Evolutionary conservation across 208 protist genomes (phyloP).

Genomic region (Acanthamoeba castellanii): DNA sequence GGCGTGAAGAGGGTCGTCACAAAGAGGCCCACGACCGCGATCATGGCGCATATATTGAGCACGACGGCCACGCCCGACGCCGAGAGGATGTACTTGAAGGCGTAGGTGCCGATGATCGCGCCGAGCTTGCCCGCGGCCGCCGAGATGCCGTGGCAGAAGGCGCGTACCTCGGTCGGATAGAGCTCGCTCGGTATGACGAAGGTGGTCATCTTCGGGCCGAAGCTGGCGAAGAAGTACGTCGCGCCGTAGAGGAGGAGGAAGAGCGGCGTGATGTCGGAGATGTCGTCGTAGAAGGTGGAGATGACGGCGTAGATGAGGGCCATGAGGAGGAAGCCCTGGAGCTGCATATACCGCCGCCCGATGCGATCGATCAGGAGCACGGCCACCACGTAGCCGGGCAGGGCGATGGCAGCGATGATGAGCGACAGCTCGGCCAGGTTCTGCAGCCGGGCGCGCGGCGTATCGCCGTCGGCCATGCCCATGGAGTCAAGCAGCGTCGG

Average conservation of each 20-base stretch:
- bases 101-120: constrained; percentile 76
- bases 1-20: constrained; percentile 34
- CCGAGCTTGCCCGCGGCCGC: constrained; percentile 83
- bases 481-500: constrained; percentile 60
- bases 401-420: constrained; percentile 58
- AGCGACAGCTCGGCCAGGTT: constrained; percentile 71
- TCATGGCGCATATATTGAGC: constrained; percentile 42
- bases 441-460: constrained; percentile 54
- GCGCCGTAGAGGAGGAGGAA: constrained; percentile 80
- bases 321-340: constrained; percentile 76
- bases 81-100: constrained; percentile 73
- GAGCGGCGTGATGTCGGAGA: constrained; percentile 23
- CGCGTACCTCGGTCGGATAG: constrained; percentile 77
- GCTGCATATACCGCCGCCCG: constrained; percentile 58
- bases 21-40: constrained; percentile 47
- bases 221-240: constrained; percentile 87
- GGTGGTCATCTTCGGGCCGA: constrained; percentile 86
- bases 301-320: constrained; percentile 76
- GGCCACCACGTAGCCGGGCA: constrained; percentile 71
- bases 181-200: constrained; percentile 85
- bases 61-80: constrained; percentile 19
- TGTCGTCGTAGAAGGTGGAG: constrained; percentile 69
- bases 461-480: constrained; percentile 39
- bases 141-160: constrained; percentile 82
- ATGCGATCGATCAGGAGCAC: constrained; percentile 76